These are phyloP conservation scores for Clarireedia sp. DNA, from an alignment of 2,329 filamentous ascomycete genomes.

Conservation along the genomic window DNA sequence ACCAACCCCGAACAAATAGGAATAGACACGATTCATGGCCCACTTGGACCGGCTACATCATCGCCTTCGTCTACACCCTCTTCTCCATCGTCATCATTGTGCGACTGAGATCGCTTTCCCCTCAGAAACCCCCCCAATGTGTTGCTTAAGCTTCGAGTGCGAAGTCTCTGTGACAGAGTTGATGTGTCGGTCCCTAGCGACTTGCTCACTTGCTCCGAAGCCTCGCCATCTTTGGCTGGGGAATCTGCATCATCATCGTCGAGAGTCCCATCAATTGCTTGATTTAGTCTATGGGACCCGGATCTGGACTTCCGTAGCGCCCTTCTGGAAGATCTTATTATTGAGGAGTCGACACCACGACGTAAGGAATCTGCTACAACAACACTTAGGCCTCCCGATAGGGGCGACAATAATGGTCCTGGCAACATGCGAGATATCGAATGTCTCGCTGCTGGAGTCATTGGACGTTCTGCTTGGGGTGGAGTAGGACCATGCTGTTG, in stretches of 20 bases:
- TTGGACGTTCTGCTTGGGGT: slow-evolving; percentile 32
- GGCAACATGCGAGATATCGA: slow-evolving; percentile 46
- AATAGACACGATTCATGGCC: slow-evolving; percentile 12
- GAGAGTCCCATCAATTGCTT: slow-evolving; percentile 12
- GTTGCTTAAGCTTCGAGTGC: slow-evolving; percentile 27
- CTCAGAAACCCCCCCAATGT: slow-evolving; percentile 25
- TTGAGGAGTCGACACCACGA: slow-evolving; percentile 42
- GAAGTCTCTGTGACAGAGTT: slow-evolving; percentile 17
- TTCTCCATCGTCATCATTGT: background rate
- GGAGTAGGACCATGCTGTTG: slow-evolving; percentile 26
- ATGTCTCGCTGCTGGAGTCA: slow-evolving; percentile 36
- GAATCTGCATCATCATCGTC: slow-evolving; percentile 17
- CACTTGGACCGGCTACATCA: slow-evolving; percentile 26
- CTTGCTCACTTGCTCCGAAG: slow-evolving; percentile 13
- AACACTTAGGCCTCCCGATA: slow-evolving; percentile 52
- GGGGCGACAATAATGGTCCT: slow-evolving; percentile 50
- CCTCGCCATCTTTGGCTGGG: slow-evolving; percentile 2
- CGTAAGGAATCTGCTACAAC: slow-evolving; percentile 58
- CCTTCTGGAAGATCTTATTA: slow-evolving; percentile 25
- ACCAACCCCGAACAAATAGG: slow-evolving; percentile 1
- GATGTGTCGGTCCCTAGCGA: slow-evolving; percentile 15
- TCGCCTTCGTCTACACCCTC: slow-evolving; percentile 14
- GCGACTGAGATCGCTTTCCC: slow-evolving; percentile 8
- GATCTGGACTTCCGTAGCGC: slow-evolving; percentile 26
- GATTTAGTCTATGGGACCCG: slow-evolving; percentile 19